Conservation (phyloP, 2,329 filamentous ascomycete genomes). For the Colletotrichum incanum region DNA sequence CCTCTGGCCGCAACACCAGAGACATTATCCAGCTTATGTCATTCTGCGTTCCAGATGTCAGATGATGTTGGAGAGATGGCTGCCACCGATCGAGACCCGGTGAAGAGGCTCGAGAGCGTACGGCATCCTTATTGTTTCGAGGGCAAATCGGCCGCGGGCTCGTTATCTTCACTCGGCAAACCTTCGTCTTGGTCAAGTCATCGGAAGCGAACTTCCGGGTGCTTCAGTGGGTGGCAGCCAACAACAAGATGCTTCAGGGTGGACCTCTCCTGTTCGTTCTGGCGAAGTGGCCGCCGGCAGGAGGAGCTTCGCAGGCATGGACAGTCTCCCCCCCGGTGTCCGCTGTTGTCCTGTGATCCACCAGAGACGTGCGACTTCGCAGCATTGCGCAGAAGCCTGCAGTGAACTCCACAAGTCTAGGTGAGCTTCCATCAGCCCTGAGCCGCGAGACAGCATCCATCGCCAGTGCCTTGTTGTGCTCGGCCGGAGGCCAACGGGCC, state of each 20-base stretch:
- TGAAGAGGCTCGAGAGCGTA: not conserved
- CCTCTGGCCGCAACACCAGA: not conserved
- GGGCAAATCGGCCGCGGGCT: not conserved
- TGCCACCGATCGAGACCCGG: not conserved
- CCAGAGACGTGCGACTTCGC: slow-evolving; percentile 19
- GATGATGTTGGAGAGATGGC: not conserved
- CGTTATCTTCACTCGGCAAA: slow-evolving; percentile 31
- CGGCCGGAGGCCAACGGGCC: slow-evolving; percentile 33
- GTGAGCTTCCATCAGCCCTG: slow-evolving; percentile 7
- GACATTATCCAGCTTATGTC: slow-evolving; percentile 17
- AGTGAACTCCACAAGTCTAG: not conserved
- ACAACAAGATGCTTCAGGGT: not conserved
- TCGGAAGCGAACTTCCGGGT: slow-evolving; percentile 22
- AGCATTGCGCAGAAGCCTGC: slow-evolving; percentile 22
- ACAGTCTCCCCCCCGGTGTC: not conserved
- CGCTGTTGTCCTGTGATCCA: slow-evolving; percentile 20
- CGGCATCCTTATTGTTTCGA: not conserved
- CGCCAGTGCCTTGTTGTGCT: not conserved
- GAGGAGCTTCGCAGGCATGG: slow-evolving; percentile 8
- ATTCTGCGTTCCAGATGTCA: not conserved
- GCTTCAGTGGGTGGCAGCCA: slow-evolving; percentile 8
- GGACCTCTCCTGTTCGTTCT: slow-evolving; percentile 1
- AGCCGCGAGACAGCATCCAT: slow-evolving; percentile 17
- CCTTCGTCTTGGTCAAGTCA: slow-evolving; percentile 15
- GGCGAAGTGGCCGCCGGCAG: not conserved